These are phyloP conservation scores for Macrophomina pseudophaseolina DNA, from an alignment of 2,329 filamentous ascomycete genomes.

Conservation along the genomic window DNA sequence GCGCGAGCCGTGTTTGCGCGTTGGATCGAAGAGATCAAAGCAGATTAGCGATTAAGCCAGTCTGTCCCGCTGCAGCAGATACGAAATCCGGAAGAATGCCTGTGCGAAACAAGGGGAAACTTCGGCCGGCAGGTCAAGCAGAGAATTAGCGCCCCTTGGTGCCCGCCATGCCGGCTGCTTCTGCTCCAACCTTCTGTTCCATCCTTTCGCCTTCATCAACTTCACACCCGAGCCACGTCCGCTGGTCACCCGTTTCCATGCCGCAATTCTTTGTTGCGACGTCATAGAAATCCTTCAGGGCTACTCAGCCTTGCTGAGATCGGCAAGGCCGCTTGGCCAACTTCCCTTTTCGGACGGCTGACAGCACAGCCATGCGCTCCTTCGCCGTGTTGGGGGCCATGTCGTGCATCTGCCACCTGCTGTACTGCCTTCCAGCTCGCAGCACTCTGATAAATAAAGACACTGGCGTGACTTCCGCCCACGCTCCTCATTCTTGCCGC, in stretches of 20 bases:
- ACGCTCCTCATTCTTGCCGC: background rate
- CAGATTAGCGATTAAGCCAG: background rate
- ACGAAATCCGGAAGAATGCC: background rate
- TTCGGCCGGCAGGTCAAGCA: background rate
- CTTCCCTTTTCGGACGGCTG: background rate
- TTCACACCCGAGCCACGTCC: background rate
- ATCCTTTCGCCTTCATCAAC: background rate
- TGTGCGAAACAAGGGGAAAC: constrained; percentile 3
- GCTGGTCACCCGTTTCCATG: background rate
- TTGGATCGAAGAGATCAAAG: background rate
- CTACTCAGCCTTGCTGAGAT: constrained; percentile 5
- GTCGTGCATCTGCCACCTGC: background rate
- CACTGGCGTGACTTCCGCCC: background rate
- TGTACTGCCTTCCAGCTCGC: background rate
- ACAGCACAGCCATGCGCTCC: constrained; percentile 16
- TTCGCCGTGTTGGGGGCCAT: constrained; percentile 4
- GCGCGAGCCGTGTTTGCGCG: background rate
- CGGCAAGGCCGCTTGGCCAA: background rate
- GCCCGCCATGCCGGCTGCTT: background rate
- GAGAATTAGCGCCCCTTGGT: too few relatives aligned
- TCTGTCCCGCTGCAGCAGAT: background rate
- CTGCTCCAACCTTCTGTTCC: background rate
- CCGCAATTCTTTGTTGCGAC: background rate
- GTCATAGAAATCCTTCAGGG: background rate
- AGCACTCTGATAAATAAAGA: background rate